Evolutionary conservation across 1,284 basidiomycete species (phyloP), one percentile per base, ranked within the genome.

Genomic region (Fomes fomentarius): DNA sequence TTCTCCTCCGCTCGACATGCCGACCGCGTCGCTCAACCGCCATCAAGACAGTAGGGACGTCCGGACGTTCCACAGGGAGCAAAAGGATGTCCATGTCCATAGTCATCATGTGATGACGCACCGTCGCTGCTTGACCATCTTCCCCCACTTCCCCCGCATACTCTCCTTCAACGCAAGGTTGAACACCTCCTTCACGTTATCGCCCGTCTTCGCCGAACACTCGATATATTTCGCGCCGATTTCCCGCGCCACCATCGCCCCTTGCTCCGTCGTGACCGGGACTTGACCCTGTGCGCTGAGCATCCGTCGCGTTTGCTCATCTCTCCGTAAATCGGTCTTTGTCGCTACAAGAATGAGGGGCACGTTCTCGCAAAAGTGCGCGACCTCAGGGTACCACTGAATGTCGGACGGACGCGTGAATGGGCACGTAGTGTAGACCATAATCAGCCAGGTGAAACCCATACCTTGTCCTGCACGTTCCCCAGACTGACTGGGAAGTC

Each of bases 381-480:
- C 89, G 55, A 99, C 93, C 75, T 99, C 96, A 25, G 96, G 95
- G 73, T 89, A 94, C 96, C 96, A 99, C 93, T 96, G 39, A 14
- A n/a, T 52, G 9, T 35, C 8, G 19, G 17, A 15, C 17, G 22
- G 10, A 19, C 49, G 33, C 10, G 33, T 19, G 14, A 40, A n/a
- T n/a, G n/a, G n/a, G n/a, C n/a, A n/a, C n/a, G n/a, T n/a, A n/a
- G n/a, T n/a, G n/a, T n/a, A n/a, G n/a, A n/a, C n/a, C n/a, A n/a
- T n/a, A n/a, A n/a, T n/a, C n/a, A n/a, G n/a, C n/a, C n/a, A n/a
- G n/a, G n/a, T n/a, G n/a, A n/a, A 24, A 24, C 21, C 24, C 80
- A 55, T 52, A 89, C 91, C 81, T 94, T 94, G 74, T 98, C 96
- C 70, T 93, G 87, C 30, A 99, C 96, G 68, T 99, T 99, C 45